Base-by-base conservation (phyloP, 345 rosid genomes). In the Eucalyptus camaldulensis region DNA sequence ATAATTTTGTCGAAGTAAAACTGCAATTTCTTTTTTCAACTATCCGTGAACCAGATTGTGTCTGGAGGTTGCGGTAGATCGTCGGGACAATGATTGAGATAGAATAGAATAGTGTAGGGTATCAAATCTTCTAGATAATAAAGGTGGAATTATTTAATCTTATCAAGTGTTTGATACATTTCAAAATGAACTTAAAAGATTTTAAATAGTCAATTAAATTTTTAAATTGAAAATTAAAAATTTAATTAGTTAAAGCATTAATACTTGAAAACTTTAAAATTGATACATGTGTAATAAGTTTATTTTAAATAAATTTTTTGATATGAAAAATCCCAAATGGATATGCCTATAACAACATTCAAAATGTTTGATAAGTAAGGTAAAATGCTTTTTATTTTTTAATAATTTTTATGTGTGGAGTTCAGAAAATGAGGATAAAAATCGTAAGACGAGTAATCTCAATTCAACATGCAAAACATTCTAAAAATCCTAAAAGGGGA, bases 51-150 rank as follows among this genome's bases (percentile, higher is more conserved):
- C 40, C 40, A 15, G 24, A 53, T 19, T 1, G 58, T 53, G 0
- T 53, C 58, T 0, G 58, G 58, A 53, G 69, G 62, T 9, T 24
- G 62, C 62, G 62, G 24, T 56, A 22, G 62, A 24, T 56, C 0
- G 62, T 56, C 13, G 29, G 29, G 29, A 24, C 27, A 56, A 4
- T 56, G 29, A 53, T 0, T 53, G 58, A 24, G 6, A 56, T 56
- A 1, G 62, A 0, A 10, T 56, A 56, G 27, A 24, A 8, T 56
- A 56, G 24, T 0, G 62, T 56, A 22, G 13, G 13, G 0, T 56
- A 56, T 56, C 62, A 56, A 56, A 4, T 56, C 29, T 0, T 9
- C 6, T 56, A 8, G 6, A 24, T 56, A 56, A 22, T 8, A 1
- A 56, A 56, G 13, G 29, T 24, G 29, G 62, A 56, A 22, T 24